Evolutionary conservation across 768 basidiomycete genomes (phyloP), one percentile per base, ranked within the genome.

Genomic region (Leccinum boreale): DNA sequence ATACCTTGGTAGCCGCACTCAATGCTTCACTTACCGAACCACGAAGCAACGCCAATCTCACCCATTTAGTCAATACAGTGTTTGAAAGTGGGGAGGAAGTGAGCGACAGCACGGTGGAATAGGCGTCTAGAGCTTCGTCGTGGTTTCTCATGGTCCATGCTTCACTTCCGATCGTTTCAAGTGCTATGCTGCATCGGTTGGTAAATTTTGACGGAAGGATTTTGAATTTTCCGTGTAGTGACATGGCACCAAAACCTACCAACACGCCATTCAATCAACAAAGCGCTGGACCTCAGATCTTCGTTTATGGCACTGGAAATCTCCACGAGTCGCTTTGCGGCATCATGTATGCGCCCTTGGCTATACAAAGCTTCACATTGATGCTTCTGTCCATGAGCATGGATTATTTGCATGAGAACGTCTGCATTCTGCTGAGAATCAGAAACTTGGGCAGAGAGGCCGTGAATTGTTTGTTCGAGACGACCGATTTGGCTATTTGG

Each of bases 341-440:
- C 62, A 19, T 56, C 54, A 1, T 5, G 1, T 7, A 58, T 31
- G 10, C 14, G 51, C 17, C 54, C 56, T 3, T 56, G 23, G 0
- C 31, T 15, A 48, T 28, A 64, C 21, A 61, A 21, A 2, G 15
- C 6, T 33, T 64, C 56, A 3, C 63, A 64, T 0, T 42, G 48
- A 23, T 55, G 26, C 4, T 47, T 63, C 15, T 59, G 29, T 4
- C 56, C 47, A 12, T 63, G 50, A 0, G 36, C 45, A 36, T 1
- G 21, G 10, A 49, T 47, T 11, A 46, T 28, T 35, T 7, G 49
- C n/a, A 23, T 8, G 10, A 62, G 52, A 19, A 15, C 31, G 15
- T 45, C 21, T 0, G 21, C 21, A 12, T 42, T 31, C 1, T 9
- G 55, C 21, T 39, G 5, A 9, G 48, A 19, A 2, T 42, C 33